These are phyloP conservation scores for Botrytis hyacinthi DNA, from an alignment of 2,329 filamentous ascomycete genomes.

Conservation along the genomic window DNA sequence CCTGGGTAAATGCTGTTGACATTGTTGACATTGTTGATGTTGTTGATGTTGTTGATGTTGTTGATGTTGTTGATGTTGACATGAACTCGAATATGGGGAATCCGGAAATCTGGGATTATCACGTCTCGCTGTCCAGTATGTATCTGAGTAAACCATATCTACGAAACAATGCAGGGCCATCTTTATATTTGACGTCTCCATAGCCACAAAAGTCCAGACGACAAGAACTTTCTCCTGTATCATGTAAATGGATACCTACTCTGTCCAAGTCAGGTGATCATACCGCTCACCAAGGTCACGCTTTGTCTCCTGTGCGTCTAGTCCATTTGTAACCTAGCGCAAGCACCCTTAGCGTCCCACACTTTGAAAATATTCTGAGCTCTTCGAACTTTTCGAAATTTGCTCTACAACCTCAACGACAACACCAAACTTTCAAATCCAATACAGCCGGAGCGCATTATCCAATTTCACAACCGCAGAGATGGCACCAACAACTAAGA, in stretches of 20 bases:
- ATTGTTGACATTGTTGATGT: too few species aligned
- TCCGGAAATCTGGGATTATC: not conserved
- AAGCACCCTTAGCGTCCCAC: not conserved
- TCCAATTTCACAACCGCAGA: conserved; percentile 43
- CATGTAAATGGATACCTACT: not conserved
- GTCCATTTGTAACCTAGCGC: not conserved
- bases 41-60: too few species aligned
- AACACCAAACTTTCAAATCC: conserved; percentile 15
- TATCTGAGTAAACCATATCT: not conserved
- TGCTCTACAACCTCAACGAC: conserved; percentile 14
- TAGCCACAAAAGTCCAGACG: not conserved
- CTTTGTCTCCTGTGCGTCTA: not conserved
- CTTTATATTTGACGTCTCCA: not conserved
- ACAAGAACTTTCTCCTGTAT: not conserved
- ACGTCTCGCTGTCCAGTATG: not conserved
- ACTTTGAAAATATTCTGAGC: conserved; percentile 12
- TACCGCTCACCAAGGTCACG: rapidly evolving
- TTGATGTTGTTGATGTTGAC: not conserved
- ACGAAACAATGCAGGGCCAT: not conserved
- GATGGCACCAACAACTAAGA: conserved; percentile 54
- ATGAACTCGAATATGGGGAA: not conserved
- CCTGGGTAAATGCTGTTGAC: not conserved
- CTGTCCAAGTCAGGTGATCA: not conserved
- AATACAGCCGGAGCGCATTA: conserved; percentile 41
- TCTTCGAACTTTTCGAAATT: not conserved